phyloP scores from a whole-genome alignment of 495 filamentous ascomycete species.

The Bombardia bombarda region DNA sequence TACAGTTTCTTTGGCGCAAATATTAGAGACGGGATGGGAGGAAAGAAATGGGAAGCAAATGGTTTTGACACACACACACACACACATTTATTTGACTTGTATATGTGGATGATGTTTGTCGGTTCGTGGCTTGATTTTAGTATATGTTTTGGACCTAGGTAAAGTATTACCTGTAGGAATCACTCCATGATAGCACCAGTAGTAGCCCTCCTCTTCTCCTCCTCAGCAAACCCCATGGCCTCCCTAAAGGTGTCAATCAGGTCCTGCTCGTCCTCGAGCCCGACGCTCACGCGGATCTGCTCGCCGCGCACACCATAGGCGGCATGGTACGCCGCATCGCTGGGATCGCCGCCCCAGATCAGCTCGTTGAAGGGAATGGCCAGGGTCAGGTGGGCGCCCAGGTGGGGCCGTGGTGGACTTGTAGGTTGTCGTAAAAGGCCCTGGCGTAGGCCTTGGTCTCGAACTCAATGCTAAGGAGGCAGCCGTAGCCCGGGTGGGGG shows the following conservation, averaged over 20 bases:
- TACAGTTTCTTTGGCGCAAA: too few relatives aligned
- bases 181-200: too few relatives aligned
- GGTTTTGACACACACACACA: too few relatives aligned
- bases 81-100: too few relatives aligned
- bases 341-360: conserved; percentile 26
- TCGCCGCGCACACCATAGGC: conserved; percentile 21
- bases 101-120: too few relatives aligned
- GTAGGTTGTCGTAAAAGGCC: conserved; percentile 35
- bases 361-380: conserved; percentile 31
- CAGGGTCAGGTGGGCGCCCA: conserved; percentile 40
- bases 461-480: conserved; percentile 37
- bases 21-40: too few relatives aligned
- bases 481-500: conserved; percentile 30
- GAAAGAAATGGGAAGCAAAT: too few relatives aligned
- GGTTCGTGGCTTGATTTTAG: too few relatives aligned
- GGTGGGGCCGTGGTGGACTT: conserved; percentile 38
- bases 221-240: conserved; percentile 19
- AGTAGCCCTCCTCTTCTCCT: too few relatives aligned
- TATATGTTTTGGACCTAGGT: too few relatives aligned
- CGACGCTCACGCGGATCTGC: conserved; percentile 32
- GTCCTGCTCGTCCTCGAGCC: conserved; percentile 30
- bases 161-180: too few relatives aligned
- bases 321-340: conserved; percentile 14
- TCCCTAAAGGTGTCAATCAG: conserved; percentile 25
- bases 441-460: conserved; percentile 14